These are phyloP conservation scores for Lichtheimia hyalospora DNA, from an alignment of 371 early-diverging fungal genomes.

Conservation along the genomic window DNA sequence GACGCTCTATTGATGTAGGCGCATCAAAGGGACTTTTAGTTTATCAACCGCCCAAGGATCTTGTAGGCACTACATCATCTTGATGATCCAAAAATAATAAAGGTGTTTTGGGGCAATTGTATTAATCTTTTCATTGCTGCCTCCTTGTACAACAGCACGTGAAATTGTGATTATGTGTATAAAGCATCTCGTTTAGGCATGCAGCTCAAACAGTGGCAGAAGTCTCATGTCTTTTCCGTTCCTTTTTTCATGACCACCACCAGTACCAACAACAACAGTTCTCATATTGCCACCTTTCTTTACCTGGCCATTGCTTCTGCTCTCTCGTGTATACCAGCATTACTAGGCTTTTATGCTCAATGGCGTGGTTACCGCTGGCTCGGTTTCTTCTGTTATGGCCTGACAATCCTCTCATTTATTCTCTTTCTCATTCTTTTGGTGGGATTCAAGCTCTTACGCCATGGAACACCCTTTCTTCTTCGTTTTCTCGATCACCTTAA, in stretches of 20 bases:
- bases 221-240: conserved; percentile 10
- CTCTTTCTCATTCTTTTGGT: conserved; percentile 27
- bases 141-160: too few relatives aligned
- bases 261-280: conserved; percentile 3
- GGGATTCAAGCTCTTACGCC: conserved; percentile 35
- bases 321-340: conserved; percentile 10
- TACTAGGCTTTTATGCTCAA: conserved; percentile 10
- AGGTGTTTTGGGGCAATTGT: too few relatives aligned
- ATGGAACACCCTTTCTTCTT: conserved; percentile 31
- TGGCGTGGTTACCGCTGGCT: conserved; percentile 5
- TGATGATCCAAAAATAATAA: too few relatives aligned
- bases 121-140: too few relatives aligned
- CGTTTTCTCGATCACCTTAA: conserved; percentile 21
- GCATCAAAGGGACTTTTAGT: too few relatives aligned
- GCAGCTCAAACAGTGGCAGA: neutral
- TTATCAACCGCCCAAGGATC: too few relatives aligned
- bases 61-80: too few relatives aligned
- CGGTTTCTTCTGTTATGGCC: conserved; percentile 16
- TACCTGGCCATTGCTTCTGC: conserved; percentile 6
- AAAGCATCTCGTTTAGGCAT: too few relatives aligned
- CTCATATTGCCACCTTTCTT: neutral
- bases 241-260: conserved; percentile 5
- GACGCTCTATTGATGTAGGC: too few relatives aligned
- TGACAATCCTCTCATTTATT: conserved; percentile 25
- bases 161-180: too few relatives aligned